These are phyloP conservation scores for Coemansia nantahalensis DNA, from an alignment of 192 early-diverging fungal genomes.

Conservation along the genomic window DNA sequence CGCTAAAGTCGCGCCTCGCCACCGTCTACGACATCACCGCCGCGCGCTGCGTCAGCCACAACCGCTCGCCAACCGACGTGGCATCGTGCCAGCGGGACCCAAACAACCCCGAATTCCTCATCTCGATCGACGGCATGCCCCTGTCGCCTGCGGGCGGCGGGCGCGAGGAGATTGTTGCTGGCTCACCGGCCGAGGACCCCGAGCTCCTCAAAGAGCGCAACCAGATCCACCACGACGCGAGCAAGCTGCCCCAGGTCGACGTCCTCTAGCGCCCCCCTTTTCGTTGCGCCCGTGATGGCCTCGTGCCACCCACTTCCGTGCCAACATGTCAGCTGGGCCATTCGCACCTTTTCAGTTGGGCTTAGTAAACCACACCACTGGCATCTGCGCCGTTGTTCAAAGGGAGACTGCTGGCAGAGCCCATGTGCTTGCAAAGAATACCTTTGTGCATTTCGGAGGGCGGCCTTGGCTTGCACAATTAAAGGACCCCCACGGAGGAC, in stretches of 20 bases:
- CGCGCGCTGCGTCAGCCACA: conserved; percentile 41
- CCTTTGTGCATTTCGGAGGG: no score
- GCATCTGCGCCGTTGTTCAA: no score
- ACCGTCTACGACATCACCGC: conserved; percentile 29
- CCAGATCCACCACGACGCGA: conserved; percentile 20
- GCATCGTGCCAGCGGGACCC: conserved; percentile 46
- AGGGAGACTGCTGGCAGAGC: no score
- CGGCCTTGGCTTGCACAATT: no score
- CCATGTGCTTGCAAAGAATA: no score
- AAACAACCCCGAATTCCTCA: conserved; percentile 42
- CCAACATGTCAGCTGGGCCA: no score
- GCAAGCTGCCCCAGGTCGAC: conserved; percentile 27
- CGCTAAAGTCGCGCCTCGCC: conserved; percentile 27
- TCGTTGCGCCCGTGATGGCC: no score
- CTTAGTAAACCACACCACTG: no score
- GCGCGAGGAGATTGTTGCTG: conserved; percentile 4
- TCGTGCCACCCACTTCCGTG: no score
- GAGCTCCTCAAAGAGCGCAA: conserved; percentile 17
- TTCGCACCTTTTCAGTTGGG: no score
- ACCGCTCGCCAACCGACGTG: conserved; percentile 17
- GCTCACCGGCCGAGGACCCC: not conserved
- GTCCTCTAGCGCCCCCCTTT: not conserved
- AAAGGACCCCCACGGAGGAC: no score
- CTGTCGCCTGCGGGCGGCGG: not conserved
- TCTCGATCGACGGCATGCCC: conserved; percentile 33